Evolutionary conservation across 805 yeast genomes (phyloP).

Genomic region (Candida adriatica): DNA sequence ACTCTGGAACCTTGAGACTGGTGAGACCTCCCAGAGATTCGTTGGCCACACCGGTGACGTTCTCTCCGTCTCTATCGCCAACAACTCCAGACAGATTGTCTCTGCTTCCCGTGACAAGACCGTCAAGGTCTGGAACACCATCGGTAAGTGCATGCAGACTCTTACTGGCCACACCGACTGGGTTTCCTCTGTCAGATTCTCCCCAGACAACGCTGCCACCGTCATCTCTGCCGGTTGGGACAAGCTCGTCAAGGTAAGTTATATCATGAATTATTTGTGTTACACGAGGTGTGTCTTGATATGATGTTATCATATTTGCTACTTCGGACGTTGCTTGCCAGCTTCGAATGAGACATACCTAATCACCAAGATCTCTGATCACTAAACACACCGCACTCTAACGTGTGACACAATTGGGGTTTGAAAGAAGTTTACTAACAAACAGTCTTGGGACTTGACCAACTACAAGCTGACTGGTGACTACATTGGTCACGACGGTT

Average conservation of each 20-base stretch:
- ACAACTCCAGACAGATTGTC: conserved; percentile 95
- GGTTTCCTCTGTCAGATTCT: conserved; percentile 97
- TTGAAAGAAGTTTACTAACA: conserved; percentile 39
- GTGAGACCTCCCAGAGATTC: conserved; percentile 90
- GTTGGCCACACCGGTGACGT: conserved; percentile 98
- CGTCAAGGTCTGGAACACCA: conserved; percentile 98
- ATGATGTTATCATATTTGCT: conserved; percentile 96
- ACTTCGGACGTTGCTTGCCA: conserved; percentile 82
- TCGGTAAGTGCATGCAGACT: conserved; percentile 94
- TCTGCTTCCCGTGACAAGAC: conserved; percentile 99
- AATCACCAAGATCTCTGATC: conserved; percentile 99
- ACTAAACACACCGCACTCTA: conserved; percentile 5
- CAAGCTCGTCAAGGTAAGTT: conserved; percentile 97
- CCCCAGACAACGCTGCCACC: conserved; percentile 72
- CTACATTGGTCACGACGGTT: conserved; percentile 98
- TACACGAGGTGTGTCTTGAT: conserved; percentile 23
- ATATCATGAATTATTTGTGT: conserved; percentile 4
- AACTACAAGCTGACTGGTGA: conserved; percentile 87
- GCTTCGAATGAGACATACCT: conserved; percentile 89
- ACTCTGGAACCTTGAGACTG: conserved; percentile 95
- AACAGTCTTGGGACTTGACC: conserved; percentile 88
- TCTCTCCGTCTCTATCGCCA: conserved; percentile 91
- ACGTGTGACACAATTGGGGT: too few relatives aligned
- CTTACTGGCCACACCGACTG: conserved; percentile 97
- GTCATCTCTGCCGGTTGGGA: conserved; percentile 99